Conservation (phyloP, 2,329 filamentous ascomycete genomes). For the Apiospora pterosperma region DNA sequence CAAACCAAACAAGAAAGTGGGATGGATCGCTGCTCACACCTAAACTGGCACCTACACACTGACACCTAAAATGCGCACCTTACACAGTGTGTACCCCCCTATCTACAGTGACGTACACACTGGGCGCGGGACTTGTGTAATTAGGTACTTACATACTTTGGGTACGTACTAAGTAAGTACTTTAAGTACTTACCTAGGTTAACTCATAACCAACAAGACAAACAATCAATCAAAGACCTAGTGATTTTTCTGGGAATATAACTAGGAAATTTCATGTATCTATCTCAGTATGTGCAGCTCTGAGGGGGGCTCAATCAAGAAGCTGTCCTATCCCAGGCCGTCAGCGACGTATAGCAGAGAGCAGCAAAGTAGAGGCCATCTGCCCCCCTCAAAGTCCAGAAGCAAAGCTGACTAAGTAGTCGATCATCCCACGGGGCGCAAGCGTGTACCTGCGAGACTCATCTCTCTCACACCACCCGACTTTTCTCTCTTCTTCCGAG, state of each 20-base stretch:
- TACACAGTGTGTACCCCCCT: too few species aligned
- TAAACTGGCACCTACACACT: too few species aligned
- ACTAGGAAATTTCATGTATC: background rate
- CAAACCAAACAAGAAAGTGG: too few species aligned
- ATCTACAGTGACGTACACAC: too few species aligned
- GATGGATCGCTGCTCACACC: too few species aligned
- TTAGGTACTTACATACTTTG: too few species aligned
- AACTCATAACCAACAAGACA: too few species aligned
- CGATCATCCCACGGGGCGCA: background rate
- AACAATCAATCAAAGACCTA: background rate
- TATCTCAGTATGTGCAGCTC: background rate
- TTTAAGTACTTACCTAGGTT: too few species aligned
- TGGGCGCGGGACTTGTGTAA: too few species aligned
- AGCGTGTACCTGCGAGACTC: background rate
- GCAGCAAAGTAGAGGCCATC: background rate
- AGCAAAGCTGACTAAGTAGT: background rate
- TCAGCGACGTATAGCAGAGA: background rate
- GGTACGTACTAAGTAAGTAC: too few species aligned
- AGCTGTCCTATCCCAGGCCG: background rate
- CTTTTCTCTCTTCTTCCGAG: background rate
- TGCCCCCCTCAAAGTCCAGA: background rate
- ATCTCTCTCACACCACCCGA: background rate
- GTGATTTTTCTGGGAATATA: background rate
- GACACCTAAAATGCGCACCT: too few species aligned
- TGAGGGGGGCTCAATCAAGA: background rate